Evolutionary conservation across 257 asterid genomes (phyloP).

Genomic region (Solanum chilense): DNA sequence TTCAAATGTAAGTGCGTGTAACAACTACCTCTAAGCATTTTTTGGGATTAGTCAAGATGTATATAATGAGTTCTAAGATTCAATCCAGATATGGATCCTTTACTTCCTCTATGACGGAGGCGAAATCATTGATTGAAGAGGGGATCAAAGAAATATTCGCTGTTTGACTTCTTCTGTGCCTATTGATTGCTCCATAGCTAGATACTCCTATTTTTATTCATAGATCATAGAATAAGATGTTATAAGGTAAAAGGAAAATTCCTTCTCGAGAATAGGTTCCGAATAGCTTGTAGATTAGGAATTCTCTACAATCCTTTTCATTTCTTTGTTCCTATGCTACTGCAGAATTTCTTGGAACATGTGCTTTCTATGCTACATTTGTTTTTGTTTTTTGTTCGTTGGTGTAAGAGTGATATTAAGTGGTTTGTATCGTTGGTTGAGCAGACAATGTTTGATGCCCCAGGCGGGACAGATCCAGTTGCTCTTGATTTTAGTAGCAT

Average conservation of each 20-base stretch:
- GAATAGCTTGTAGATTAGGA: background rate
- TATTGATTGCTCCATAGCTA: background rate
- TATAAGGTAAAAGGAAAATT: background rate
- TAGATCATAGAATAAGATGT: background rate
- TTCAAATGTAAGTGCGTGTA: background rate
- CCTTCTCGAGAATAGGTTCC: background rate
- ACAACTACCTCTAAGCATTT: background rate
- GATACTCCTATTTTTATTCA: background rate
- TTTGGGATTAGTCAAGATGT: background rate
- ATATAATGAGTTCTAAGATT: background rate
- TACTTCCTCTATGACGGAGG: background rate
- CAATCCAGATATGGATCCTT: background rate
- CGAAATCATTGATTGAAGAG: background rate
- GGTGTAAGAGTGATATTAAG: background rate
- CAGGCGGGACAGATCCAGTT: conserved; percentile 66
- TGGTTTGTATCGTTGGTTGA: background rate
- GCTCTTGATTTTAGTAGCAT: conserved; percentile 57
- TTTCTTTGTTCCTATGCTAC: background rate
- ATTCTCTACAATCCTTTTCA: background rate
- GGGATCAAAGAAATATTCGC: background rate
- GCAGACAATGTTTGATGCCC: conserved; percentile 67
- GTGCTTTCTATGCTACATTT: background rate
- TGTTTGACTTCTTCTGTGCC: background rate
- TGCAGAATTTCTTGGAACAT: background rate
- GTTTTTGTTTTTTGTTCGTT: background rate